Percentiles rank a stretch among this genome's conserved stretches.
These are phyloP conservation scores for Pseudophaeomoniella oleicola DNA, from an alignment of 2,329 filamentous ascomycete species.

Conservation along the genomic window DNA sequence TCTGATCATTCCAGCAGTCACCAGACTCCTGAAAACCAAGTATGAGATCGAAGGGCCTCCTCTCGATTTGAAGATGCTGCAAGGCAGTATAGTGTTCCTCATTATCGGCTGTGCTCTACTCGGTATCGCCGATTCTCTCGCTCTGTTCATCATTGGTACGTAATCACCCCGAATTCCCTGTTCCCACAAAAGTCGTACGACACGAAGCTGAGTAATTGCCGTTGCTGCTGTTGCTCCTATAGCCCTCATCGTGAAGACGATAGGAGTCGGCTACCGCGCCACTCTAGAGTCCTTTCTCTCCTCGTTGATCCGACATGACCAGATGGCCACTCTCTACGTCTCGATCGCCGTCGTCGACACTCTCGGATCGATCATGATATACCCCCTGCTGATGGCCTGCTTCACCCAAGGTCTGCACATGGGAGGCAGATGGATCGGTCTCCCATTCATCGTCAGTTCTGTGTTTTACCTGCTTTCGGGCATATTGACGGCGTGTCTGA, in stretches of 20 bases:
- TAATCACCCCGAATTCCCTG: no score
- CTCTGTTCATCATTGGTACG: not conserved
- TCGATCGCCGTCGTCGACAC: conserved; percentile 1
- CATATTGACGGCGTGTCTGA: not conserved
- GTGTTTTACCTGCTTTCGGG: not conserved
- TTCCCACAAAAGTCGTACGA: no score
- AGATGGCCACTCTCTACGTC: conserved; percentile 1
- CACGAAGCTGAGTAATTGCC: no score
- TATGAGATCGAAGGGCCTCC: not conserved
- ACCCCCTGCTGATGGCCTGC: not conserved
- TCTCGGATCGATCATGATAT: not conserved
- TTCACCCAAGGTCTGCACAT: conserved; percentile 1
- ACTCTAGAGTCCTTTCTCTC: conserved; percentile 1
- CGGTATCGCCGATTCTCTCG: not conserved
- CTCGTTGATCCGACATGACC: not conserved
- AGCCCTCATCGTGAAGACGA: not conserved
- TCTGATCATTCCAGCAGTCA: not conserved
- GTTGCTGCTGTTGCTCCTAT: no score
- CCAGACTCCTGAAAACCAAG: not conserved
- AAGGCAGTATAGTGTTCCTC: not conserved
- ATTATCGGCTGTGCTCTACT: not conserved
- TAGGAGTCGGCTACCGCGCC: not conserved
- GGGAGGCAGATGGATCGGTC: not conserved
- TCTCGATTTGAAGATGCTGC: not conserved
- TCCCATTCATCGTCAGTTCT: not conserved